Conservation (phyloP, 305 asterid species). For the Fraxinus sp. region DNA sequence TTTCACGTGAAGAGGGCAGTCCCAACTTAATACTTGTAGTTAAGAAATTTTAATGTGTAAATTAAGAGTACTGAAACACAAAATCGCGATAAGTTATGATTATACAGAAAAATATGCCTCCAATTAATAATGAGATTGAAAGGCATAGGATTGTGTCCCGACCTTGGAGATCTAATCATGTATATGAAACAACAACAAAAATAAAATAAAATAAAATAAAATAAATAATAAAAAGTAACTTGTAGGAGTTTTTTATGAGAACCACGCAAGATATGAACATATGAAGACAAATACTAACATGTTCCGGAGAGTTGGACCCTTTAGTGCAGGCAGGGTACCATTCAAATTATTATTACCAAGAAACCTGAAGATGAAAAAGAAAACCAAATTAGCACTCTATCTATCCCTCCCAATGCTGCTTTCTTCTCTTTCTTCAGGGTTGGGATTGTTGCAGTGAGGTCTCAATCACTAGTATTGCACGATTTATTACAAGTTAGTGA, state of each 20-base stretch:
- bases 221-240: background rate
- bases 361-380: slow-evolving; percentile 31
- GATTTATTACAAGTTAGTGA: slow-evolving; percentile 52
- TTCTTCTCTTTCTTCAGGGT: background rate
- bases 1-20: background rate
- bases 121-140: background rate
- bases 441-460: background rate
- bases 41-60: background rate
- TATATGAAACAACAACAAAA: background rate
- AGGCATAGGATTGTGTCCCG: background rate
- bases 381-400: background rate
- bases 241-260: background rate
- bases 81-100: background rate
- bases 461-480: background rate
- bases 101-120: background rate
- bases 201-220: too few relatives aligned
- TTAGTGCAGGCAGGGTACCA: slow-evolving; percentile 35
- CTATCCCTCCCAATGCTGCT: background rate
- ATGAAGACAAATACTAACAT: slow-evolving; percentile 30
- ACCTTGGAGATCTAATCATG: background rate
- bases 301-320: slow-evolving; percentile 30
- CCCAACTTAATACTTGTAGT: background rate
- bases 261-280: background rate
- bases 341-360: slow-evolving; percentile 44
- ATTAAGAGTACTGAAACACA: background rate